These are phyloP conservation scores for Sparassis latifolia DNA, from an alignment of 1,284 basidiomycete genomes.

Conservation along the genomic window DNA sequence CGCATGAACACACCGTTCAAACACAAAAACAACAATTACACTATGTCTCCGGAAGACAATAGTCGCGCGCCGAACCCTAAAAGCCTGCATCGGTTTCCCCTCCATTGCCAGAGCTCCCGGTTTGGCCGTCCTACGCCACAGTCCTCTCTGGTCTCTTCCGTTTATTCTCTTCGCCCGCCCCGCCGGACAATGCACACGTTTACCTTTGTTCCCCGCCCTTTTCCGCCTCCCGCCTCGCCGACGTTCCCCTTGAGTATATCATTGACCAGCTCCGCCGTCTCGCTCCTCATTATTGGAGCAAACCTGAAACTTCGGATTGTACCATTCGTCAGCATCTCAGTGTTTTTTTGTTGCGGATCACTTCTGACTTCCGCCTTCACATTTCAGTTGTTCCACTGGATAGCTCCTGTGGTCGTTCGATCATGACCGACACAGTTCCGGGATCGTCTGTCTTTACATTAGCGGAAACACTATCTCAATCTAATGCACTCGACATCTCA, in stretches of 20 bases:
- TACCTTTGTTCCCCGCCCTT: constrained; percentile 45
- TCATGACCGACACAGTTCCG: not conserved
- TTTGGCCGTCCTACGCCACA: constrained; percentile 4
- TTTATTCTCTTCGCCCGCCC: constrained; percentile 14
- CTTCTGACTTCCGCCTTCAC: constrained; percentile 4
- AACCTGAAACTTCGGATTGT: constrained; percentile 66
- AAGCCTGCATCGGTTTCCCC: constrained; percentile 10
- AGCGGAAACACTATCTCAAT: not conserved
- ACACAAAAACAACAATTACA: constrained; percentile 6
- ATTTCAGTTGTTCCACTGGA: constrained; percentile 27
- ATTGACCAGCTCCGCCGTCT: constrained; percentile 59
- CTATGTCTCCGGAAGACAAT: constrained; percentile 16
- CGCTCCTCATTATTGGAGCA: constrained; percentile 64
- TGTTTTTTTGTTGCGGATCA: not conserved
- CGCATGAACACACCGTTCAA: constrained; percentile 4
- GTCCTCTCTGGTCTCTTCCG: constrained; percentile 7
- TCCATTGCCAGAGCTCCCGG: constrained; percentile 8
- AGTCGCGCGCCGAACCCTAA: constrained; percentile 13
- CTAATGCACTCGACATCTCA: not conserved
- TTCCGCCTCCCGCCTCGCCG: constrained; percentile 58
- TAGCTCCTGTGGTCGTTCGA: not conserved
- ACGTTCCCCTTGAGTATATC: constrained; percentile 64
- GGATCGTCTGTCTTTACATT: constrained; percentile 2
- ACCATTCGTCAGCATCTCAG: constrained; percentile 50
- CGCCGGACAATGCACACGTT: constrained; percentile 31